Evolutionary conservation across 1,284 basidiomycete genomes (phyloP), one percentile per base, ranked within the genome.

Genomic region (Peniophora sp.): DNA sequence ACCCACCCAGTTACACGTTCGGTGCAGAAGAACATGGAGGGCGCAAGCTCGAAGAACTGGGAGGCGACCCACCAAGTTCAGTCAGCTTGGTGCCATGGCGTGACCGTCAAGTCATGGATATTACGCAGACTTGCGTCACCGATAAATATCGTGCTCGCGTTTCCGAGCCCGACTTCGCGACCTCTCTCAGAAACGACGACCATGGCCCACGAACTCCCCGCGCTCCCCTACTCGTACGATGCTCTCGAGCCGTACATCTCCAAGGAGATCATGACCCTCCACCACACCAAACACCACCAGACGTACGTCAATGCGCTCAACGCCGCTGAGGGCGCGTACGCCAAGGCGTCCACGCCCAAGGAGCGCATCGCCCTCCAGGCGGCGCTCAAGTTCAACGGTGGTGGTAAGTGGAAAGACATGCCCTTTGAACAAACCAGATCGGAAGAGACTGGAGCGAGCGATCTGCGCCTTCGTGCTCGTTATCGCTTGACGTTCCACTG

Each of bases 251-350:
- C 86, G 12, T 75, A 79, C 64, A 88, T 91, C 63, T 85, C 81
- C 3, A 70, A 77, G 60, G 81, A 92, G 68, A 95, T 93, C 61
- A 94, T 94, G 92, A 84, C 78, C 53, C 78, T 98, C 55, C 96
- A 99, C 70, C 95, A 99, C 76, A 82, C 83, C 60, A 96, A 94
- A 77, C 96, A 99, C 67, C 96, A 98, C 69, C 89, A 92, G 69
- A 81, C 88, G 20, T 97, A 96, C 68, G 92, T 97, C 54, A 92
- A 85, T 61, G 90, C 90, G 8, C 76, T 96, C 55, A 96, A 97
- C 68, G 82, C 92, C 22, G 92, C 94, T 36, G 95, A 97, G 69
- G 85, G 91, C 64, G 74, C 85, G 23, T 92, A 92, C 64, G 74
- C 77, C 45, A 83, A 83, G 61, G 67, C 85, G 3, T 63, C 71